phyloP scores from a whole-genome alignment of 1,139 yeast genomes.

The Debaryomyces coudertii region DNA sequence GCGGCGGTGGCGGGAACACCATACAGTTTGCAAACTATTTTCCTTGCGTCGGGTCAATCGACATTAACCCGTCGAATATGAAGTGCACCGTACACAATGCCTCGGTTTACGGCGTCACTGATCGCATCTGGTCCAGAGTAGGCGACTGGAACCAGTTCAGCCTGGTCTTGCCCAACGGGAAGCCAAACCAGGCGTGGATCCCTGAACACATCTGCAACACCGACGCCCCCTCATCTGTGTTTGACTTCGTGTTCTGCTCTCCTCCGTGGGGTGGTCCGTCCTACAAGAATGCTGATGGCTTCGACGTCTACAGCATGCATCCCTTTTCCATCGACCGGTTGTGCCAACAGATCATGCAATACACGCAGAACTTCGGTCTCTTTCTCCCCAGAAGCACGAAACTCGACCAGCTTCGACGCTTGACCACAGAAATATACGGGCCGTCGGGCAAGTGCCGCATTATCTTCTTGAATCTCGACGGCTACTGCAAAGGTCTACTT shows the following conservation, averaged over 20 bases:
- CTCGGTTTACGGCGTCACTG: slow-evolving; percentile 63
- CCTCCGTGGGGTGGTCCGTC: slow-evolving; percentile 98
- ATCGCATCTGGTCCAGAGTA: slow-evolving; percentile 47
- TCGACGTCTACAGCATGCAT: slow-evolving; percentile 45
- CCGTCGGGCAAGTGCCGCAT: slow-evolving; percentile 49
- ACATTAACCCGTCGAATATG: slow-evolving; percentile 60
- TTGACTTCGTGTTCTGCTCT: slow-evolving; percentile 76
- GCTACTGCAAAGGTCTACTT: slow-evolving; percentile 54
- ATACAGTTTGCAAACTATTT: slow-evolving; percentile 75
- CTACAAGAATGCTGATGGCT: slow-evolving; percentile 49
- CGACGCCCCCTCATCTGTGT: slow-evolving; percentile 24
- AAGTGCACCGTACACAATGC: slow-evolving; percentile 74
- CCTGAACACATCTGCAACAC: slow-evolving; percentile 25
- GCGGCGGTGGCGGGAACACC: slow-evolving; percentile 96
- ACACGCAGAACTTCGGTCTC: slow-evolving; percentile 60
- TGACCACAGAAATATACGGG: slow-evolving; percentile 53
- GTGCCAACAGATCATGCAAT: slow-evolving; percentile 41
- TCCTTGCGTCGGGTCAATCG: slow-evolving; percentile 66
- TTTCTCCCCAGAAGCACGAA: slow-evolving; percentile 78
- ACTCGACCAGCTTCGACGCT: slow-evolving; percentile 54
- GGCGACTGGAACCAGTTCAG: slow-evolving; percentile 61
- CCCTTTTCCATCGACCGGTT: slow-evolving; percentile 57
- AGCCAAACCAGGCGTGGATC: slow-evolving; percentile 31
- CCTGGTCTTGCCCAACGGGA: slow-evolving; percentile 23
- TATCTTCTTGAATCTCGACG: slow-evolving; percentile 45